A percentile compares a stretch with the other conserved stretches of the same genome.
Evolutionary conservation across 148 eudicot species (phyloP).

Genomic region (Rhododendron kiyosumense): DNA sequence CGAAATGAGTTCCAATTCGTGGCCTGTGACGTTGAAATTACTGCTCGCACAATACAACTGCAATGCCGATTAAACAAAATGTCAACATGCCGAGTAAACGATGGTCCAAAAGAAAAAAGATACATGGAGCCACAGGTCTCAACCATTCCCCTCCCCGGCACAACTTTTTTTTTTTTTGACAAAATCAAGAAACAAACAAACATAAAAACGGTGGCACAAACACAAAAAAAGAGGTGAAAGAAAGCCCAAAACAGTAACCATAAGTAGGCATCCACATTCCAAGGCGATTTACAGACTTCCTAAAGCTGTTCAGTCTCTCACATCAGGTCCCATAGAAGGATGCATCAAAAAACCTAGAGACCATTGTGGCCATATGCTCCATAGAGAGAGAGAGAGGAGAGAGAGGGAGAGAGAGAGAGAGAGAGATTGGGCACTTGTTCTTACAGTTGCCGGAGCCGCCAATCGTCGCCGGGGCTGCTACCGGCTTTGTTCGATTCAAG

Average conservation of each 20-base stretch:
- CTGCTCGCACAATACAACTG: neutral
- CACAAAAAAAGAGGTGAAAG: too few species aligned
- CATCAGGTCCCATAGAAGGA: neutral
- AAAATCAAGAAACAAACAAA: neutral
- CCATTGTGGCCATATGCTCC: neutral
- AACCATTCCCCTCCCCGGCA: neutral
- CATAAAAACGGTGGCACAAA: neutral
- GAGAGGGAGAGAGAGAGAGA: neutral
- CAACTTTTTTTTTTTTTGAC: neutral
- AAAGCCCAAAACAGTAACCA: neutral
- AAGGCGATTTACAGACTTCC: neutral
- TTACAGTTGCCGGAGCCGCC: neutral
- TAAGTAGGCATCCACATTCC: neutral
- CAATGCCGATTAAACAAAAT: neutral
- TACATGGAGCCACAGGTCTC: neutral
- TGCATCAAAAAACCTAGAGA: neutral
- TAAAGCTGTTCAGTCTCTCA: neutral
- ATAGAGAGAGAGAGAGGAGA: neutral
- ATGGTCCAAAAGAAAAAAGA: neutral
- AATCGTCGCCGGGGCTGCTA: neutral
- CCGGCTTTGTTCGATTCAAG: neutral
- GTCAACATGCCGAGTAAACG: neutral
- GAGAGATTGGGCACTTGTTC: neutral
- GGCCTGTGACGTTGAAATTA: neutral
- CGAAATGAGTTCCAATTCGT: neutral